Base-by-base conservation (phyloP, 169 alveolate genomes). In the Babesia bigemina region DNA sequence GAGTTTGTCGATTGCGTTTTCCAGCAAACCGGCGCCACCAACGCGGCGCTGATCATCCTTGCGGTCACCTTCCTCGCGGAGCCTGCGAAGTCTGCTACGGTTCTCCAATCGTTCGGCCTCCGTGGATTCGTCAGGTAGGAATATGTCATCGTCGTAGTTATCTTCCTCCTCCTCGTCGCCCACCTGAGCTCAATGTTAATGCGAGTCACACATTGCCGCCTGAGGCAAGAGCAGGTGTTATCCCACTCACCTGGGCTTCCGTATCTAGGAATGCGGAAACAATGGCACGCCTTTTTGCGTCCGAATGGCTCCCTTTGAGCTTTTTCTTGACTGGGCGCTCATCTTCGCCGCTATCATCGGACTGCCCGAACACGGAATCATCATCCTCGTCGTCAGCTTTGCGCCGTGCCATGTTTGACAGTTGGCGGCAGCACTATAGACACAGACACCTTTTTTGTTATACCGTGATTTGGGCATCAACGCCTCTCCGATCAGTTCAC, bases 1-100 rank as follows among this genome's bases (percentile, higher is more conserved):
- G 58, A 92, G 86, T 52, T 91, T 92, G 67, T 91, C 94, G 52
- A 92, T 92, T 6, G 95, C 93, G 26, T 79, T 90, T 58, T 92
- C 96, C 52, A 92, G 70, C 52, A 87, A 92, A 29, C 92, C 93
- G 3, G 96, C 92, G 36, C 96, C 96, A 26, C 96, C 94, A 29
- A 86, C 63, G 24, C 91, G 83, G 24, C 93, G 79, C 44, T 81
- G 81, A 28, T 78, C 92, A 13, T 82, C 81, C 72, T 67, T 81
- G 45, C 63, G 86, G 14, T 75, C 77, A 3, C 69, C 70, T 42
- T 79, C 86, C 14, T 87, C 93, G 14, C 74, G 91, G 50, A 79
- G 66, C 22, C 87, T 62, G 26, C 74, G 74, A 22, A 79, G 70
- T 56, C 83, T 28, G 72, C 93, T 86, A 62, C 94, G 52, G 50